Base-by-base conservation (phyloP, 2,329 filamentous ascomycete genomes). In the Rugonectria rugulosa region DNA sequence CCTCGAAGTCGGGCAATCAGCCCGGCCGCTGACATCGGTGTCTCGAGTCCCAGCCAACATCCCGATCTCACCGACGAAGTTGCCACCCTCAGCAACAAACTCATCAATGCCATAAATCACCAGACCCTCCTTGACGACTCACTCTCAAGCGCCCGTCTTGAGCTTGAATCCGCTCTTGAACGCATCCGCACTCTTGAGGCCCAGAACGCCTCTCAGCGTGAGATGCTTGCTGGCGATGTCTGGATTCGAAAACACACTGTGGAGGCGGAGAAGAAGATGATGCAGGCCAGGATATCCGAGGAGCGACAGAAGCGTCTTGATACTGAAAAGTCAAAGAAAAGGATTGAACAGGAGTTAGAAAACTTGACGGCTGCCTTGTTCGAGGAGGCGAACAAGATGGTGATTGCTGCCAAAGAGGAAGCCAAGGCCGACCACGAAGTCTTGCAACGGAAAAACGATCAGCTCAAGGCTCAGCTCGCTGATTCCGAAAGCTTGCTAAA, bases 351-450 rank as follows among this genome's bases (percentile, higher is more conserved):
- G 64, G 95, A 99, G 74, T 78, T 99, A 40, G 95, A 98, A 75
- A 91, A 87, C 47, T 75, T 99, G 61, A 98, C 95, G 0, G 88
- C 92, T 2, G 92, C 92, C 23, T 82, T 99, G n/a, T 99, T 99
- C 61, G 92, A 98, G 71, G 94, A 99, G 79, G 95, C 95, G 44
- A 98, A 99, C 77, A 93, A 90, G 81, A 98, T 99, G 94, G 95
- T 99, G 47, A 91, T 94, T 34, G 71, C 67, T 14, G 94, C 94
- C 31, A 91, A 96, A 69, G 92, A 93, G 72, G 91, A 97, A 59
- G 92, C 95, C 8, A 88, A 92, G 58, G 87, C 85, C 61, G 92
- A 97, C 65, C 89, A 92, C 31, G 92, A 97, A 63, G 82, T 84
- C 5, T 79, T 93, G 36, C 88, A 92, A 53, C 90, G 89, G 69